Evolutionary conservation across 2,329 filamentous ascomycete species (phyloP), one percentile per base, ranked within the genome.

Genomic region (Alternaria arbusti): DNA sequence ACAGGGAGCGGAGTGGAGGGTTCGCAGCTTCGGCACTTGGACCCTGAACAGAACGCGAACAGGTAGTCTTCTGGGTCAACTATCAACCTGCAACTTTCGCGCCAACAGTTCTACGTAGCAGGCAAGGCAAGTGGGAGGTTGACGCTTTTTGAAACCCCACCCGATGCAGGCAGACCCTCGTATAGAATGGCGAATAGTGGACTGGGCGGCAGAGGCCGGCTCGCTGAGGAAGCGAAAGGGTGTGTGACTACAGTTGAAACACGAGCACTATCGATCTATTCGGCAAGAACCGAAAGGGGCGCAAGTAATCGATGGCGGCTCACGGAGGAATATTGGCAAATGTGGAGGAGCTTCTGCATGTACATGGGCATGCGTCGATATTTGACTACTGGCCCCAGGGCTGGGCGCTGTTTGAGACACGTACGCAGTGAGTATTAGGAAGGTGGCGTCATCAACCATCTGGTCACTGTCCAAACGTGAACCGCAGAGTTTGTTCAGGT

Each of bases 151-250:
- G 58, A 61, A 50, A 61, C 63, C 67, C 68, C 59, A 64, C 61
- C 45, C 54, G 44, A 50, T 50, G 62, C 13, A 30, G 17, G 62
- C 13, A 30, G 22, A 46, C 58, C 36, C 36, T 55, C 62, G 70
- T 67, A 64, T 64, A 67, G 59, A 58, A 64, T 64, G 67, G 57
- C 63, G 55, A 63, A 64, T 36, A 56, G 58, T 50, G 54, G 44
- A 61, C 36, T 47, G 54, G 47, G 67, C 68, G 67, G 65, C 63
- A 60, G 63, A 55, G 63, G 46, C 64, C 67, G 64, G 64, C 61
- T 54, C 61, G 64, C 63, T 65, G 23, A 57, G 47, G 64, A 57
- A 59, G 60, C 64, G 63, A 67, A 61, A 59, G 54, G 32, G 54
- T 56, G 55, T 56, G 68, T 64, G 60, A 60, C 54, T 25, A 36